A percentile compares a stretch with the other conserved stretches of the same genome.
Evolutionary conservation across 2,329 filamentous ascomycete species (phyloP).

Genomic region (Zasmidium citrigriseum): DNA sequence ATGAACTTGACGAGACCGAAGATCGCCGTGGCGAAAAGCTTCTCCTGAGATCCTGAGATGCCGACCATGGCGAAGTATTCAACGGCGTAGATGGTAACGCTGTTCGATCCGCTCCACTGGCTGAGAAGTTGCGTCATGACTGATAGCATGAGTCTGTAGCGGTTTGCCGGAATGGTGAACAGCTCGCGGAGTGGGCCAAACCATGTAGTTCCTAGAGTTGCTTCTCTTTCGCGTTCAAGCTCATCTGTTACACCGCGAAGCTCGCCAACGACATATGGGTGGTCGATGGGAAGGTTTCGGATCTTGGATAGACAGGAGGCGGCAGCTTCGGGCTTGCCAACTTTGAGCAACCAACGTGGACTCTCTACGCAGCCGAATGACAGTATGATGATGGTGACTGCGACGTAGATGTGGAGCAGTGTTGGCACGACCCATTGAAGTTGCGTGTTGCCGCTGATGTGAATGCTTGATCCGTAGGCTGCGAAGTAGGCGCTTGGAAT

Average conservation of each 20-base stretch:
- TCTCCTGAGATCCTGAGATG: slow-evolving; percentile 66
- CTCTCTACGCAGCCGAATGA: slow-evolving; percentile 48
- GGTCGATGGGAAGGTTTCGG: slow-evolving; percentile 30
- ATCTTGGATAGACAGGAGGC: slow-evolving; percentile 31
- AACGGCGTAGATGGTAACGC: slow-evolving; percentile 75
- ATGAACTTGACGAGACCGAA: slow-evolving; percentile 75
- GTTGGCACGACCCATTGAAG: slow-evolving; percentile 67
- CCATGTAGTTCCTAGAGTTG: slow-evolving; percentile 65
- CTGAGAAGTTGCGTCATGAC: slow-evolving; percentile 69
- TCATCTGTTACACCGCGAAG: slow-evolving; percentile 64
- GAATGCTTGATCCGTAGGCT: slow-evolving; percentile 55
- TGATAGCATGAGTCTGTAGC: slow-evolving; percentile 71
- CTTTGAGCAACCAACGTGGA: slow-evolving; percentile 37
- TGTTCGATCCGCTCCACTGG: slow-evolving; percentile 66
- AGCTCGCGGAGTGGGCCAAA: slow-evolving; percentile 68
- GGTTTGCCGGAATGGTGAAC: slow-evolving; percentile 66
- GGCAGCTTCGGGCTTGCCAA: slow-evolving; percentile 34
- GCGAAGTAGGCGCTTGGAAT: slow-evolving; percentile 80
- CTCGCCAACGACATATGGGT: slow-evolving; percentile 48
- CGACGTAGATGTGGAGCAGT: slow-evolving; percentile 75
- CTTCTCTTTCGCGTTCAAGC: slow-evolving; percentile 71
- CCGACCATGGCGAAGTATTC: slow-evolving; percentile 74
- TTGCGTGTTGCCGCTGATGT: slow-evolving; percentile 45
- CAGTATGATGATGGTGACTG: slow-evolving; percentile 68
- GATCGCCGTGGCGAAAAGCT: slow-evolving; percentile 71